Base-by-base conservation (phyloP, 768 basidiomycete genomes). In the Lyophyllum atratum region DNA sequence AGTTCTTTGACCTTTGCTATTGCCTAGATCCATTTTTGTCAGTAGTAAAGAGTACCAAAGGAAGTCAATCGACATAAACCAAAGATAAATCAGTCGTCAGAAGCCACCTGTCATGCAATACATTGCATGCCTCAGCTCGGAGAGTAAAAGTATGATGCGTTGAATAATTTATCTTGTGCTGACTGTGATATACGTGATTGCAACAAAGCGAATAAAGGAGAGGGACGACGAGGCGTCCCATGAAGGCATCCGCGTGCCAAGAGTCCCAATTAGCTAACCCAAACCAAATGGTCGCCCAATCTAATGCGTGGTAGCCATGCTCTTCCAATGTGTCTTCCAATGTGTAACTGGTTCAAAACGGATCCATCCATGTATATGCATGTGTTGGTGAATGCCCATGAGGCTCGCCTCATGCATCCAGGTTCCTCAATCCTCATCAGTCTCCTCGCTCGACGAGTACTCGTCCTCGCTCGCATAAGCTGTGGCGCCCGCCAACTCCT, bases 391-490 rank as follows among this genome's bases (percentile, higher is more conserved):
- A n/a, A n/a, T 40, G 17, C 17, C 4, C 17, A 15, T 37, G 34
- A 37, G 14, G 9, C 34, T 37, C 39, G n/a, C 39, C 34, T 37
- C 34, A 37, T 37, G 34, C n/a, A n/a, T 31, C 29, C 29, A 5
- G 29, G 6, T 6, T 31, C 29, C n/a, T 40, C n/a, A 82, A 59
- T 82, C 78, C 49, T 81, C 81, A 56, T 85, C 83, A 61, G 78
- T 82, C 2, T 85, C 82, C 25, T 83, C 77, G 59, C 82, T 84
- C 9, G 80, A 79, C 17, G 78, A 78, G 54, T 78, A 81, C 39
- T 80, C 82, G 49, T 83, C 81, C 26, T 82, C 79, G 22, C 63
- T 65, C 39, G 31, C 58, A 51, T 65, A 61, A 31, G 77, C 73
- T 33, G 60, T 72, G 24, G 43, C 59, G 3, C 4, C 50, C 37